Conservation (phyloP, 352 stramenopile genomes). For the Pythium sp. region DNA sequence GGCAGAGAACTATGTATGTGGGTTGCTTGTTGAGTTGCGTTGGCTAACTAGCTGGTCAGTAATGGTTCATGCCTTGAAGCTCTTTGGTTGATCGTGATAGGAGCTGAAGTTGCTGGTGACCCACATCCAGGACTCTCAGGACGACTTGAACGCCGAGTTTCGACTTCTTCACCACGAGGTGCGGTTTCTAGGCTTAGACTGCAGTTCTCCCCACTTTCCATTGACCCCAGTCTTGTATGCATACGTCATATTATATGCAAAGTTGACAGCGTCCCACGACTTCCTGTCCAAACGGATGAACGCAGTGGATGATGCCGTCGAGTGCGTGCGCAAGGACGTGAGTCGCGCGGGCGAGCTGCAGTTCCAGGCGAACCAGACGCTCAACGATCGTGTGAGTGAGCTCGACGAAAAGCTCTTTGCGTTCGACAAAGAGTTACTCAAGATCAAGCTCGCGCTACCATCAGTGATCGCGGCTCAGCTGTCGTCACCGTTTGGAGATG, state of each 20-base stretch:
- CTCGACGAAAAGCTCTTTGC: conserved; percentile 61
- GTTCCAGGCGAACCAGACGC: conserved; percentile 20
- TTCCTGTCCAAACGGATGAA: conserved; percentile 40
- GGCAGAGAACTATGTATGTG: conserved; percentile 39
- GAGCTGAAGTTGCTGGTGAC: conserved; percentile 41
- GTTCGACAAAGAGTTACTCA: conserved; percentile 68
- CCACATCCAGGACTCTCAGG: conserved; percentile 42
- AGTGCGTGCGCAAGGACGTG: conserved; percentile 37
- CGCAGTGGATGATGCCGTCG: conserved; percentile 40
- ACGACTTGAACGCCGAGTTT: conserved; percentile 38
- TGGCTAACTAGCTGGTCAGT: no score
- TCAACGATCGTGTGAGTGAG: conserved; percentile 27
- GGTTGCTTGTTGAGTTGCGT: no score
- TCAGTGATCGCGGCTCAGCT: conserved; percentile 40
- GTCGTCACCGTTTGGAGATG: conserved; percentile 16
- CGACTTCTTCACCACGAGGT: conserved; percentile 51
- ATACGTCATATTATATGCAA: no score
- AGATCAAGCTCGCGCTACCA: conserved; percentile 54
- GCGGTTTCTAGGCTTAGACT: no score
- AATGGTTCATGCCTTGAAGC: no score
- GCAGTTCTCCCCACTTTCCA: no score
- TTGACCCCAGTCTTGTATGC: no score
- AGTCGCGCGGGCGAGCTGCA: conserved; percentile 31
- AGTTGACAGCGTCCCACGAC: conserved; percentile 30
- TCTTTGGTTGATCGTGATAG: conserved; percentile 13